phyloP scores from a whole-genome alignment of 2,329 filamentous ascomycete species.

The Hypoxylon sp. region DNA sequence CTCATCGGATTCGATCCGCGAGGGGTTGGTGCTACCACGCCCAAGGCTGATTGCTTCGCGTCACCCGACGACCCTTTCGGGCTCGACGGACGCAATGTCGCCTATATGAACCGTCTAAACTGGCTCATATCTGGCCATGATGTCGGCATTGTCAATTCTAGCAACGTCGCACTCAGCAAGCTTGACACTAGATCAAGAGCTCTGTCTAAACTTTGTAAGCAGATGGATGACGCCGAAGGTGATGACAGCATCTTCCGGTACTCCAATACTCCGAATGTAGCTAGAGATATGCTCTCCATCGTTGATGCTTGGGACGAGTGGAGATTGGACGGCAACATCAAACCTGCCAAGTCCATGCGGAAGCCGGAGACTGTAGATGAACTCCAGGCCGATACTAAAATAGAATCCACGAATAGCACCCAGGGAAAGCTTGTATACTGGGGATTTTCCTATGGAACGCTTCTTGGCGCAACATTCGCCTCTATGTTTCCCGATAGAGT shows the following conservation, averaged over 20 bases:
- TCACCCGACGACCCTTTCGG: slow-evolving; percentile 43
- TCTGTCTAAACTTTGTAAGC: slow-evolving; percentile 54
- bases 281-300: slow-evolving; percentile 61
- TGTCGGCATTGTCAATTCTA: slow-evolving; percentile 57
- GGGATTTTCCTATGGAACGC: slow-evolving; percentile 60
- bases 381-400: slow-evolving; percentile 25
- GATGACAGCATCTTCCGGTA: slow-evolving; percentile 55
- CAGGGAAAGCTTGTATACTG: slow-evolving; percentile 57
- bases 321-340: slow-evolving; percentile 42
- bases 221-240: slow-evolving; percentile 50
- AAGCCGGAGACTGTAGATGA: slow-evolving; percentile 28
- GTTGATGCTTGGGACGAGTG: slow-evolving; percentile 58
- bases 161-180: slow-evolving; percentile 52
- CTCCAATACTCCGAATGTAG: slow-evolving; percentile 55
- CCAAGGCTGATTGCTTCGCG: slow-evolving; percentile 59
- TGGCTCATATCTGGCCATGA: slow-evolving; percentile 54
- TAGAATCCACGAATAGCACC: slow-evolving; percentile 41
- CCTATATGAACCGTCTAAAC: slow-evolving; percentile 54
- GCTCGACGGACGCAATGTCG: slow-evolving; percentile 50
- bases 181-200: slow-evolving; percentile 52
- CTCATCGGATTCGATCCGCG: slow-evolving; percentile 66
- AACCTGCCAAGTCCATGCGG: slow-evolving; percentile 33
- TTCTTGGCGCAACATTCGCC: slow-evolving; percentile 59
- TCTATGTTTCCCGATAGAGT: slow-evolving; percentile 62
- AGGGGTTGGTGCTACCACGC: slow-evolving; percentile 59